Percentiles rank a stretch among this genome's conserved stretches.
These are phyloP conservation scores for Hanseniaspora singularis DNA, from an alignment of 805 yeast genomes.

Conservation along the genomic window DNA sequence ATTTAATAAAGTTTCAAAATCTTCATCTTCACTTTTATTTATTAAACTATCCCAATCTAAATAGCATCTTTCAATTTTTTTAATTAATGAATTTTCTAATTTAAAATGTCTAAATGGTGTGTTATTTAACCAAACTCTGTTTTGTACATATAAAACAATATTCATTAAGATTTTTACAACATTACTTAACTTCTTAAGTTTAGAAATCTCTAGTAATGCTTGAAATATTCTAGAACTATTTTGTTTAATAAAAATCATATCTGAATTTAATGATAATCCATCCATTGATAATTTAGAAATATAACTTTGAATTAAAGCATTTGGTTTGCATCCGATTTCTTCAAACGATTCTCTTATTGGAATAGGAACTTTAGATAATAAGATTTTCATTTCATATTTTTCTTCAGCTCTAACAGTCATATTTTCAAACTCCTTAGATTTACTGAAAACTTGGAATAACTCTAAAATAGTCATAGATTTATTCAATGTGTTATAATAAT, in stretches of 20 bases:
- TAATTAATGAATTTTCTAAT: conserved; percentile 61
- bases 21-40: conserved; percentile 18
- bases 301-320: conserved; percentile 69
- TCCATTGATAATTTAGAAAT: conserved; percentile 66
- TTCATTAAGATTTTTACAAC: conserved; percentile 47
- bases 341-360: conserved; percentile 65
- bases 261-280: conserved; percentile 85
- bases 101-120: conserved; percentile 80
- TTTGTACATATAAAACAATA: conserved; percentile 69
- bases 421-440: conserved; percentile 73
- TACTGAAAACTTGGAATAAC: conserved; percentile 60
- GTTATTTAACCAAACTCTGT: conserved; percentile 69
- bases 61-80: conserved; percentile 64
- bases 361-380: conserved; percentile 67
- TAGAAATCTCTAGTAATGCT: conserved; percentile 70
- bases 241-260: conserved; percentile 85
- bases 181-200: conserved; percentile 59
- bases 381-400: conserved; percentile 52
- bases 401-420: conserved; percentile 84
- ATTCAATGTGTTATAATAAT: conserved; percentile 49
- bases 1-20: background rate
- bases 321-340: conserved; percentile 68
- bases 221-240: conserved; percentile 81
- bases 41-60: conserved; percentile 53
- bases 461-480: conserved; percentile 63